Evolutionary conservation across 306 rosid genomes (phyloP), one percentile per base, ranked within the genome.

Genomic region (Prunus mongolica): DNA sequence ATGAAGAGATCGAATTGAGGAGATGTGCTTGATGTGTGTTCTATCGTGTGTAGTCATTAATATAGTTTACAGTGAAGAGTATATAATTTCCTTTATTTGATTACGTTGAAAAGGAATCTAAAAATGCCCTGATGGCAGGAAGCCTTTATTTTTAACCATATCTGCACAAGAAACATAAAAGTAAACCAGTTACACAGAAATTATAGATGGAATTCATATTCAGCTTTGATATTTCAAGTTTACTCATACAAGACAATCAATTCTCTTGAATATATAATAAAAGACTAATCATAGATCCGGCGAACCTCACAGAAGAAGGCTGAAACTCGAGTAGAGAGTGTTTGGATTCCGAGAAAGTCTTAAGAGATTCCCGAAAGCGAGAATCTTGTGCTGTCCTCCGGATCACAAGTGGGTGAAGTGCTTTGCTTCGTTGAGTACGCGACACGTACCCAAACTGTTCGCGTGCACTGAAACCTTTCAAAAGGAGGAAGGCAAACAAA

Each of bases 131-230:
- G 99, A 96, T 15, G 99, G 98, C 80, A 92, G 85, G 89, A 96
- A 96, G 60, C 98, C 99, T 86, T 96, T 96, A 78, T 96, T 96
- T 82, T 96, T 96, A 64, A 96, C 99, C 99, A 96, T 96, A 90
- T 91, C 98, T 96, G 89, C 80, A 52, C 81, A 2, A 61, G 34
- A 20, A 65, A 30, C 57, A 47, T 61, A 12, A 46, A 72, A 66
- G 78, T 60, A 30, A 72, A 75, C 51, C 46, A 22, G 56, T 30
- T 51, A 19, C 55, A 69, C 8, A 38, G 67, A 52, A 54, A 15
- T 65, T 49, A 65, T 19, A 10, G 72, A 57, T 34, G 75, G 80
- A 72, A 34, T 61, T 55, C 56, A 79, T 34, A 77, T 65, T 69
- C 45, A 38, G 15, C 77, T 50, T 74, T 82, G 58, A 20, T 4